These are phyloP conservation scores for Elasticomyces elasticus DNA, from an alignment of 495 filamentous ascomycete species.

Conservation along the genomic window DNA sequence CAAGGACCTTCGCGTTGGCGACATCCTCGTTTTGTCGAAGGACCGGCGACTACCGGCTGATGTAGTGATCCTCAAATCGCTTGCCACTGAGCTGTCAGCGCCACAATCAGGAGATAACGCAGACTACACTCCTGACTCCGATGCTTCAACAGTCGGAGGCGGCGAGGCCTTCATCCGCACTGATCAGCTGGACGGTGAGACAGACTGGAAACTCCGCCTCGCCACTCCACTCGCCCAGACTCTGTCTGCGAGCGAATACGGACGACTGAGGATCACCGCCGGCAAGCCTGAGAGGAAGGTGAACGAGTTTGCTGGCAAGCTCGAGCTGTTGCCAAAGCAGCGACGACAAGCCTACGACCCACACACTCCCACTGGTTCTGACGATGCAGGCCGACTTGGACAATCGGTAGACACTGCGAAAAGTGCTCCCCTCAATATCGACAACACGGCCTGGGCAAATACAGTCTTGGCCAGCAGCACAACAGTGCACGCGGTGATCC, in stretches of 20 bases:
- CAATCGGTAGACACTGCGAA: constrained; percentile 20
- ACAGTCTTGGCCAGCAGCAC: constrained; percentile 92
- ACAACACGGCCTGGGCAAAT: constrained; percentile 98
- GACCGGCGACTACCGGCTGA: constrained; percentile 90
- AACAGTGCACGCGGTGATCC: constrained; percentile 72
- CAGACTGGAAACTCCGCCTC: constrained; percentile 93
- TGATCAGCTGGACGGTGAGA: constrained; percentile 96
- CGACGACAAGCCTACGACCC: constrained; percentile 22
- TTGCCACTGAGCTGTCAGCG: constrained; percentile 49
- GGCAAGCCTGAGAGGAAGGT: constrained; percentile 85
- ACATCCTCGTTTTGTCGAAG: constrained; percentile 83
- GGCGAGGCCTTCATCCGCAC: constrained; percentile 96
- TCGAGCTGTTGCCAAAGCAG: constrained; percentile 45
- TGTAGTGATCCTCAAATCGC: constrained; percentile 82
- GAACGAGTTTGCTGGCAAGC: constrained; percentile 82
- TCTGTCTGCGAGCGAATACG: constrained; percentile 56
- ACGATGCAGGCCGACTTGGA: neutral
- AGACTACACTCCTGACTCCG: too few relatives aligned
- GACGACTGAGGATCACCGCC: constrained; percentile 65
- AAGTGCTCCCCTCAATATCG: constrained; percentile 72
- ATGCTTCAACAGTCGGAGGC: constrained; percentile 28
- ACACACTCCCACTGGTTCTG: constrained; percentile 8
- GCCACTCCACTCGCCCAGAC: constrained; percentile 74
- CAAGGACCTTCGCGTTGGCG: constrained; percentile 85
- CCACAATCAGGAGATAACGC: constrained; percentile 19